Percentiles rank a stretch among this genome's conserved stretches.
Evolutionary conservation across 805 yeast genomes (phyloP).

Genomic region (Monosporozyma unispora): DNA sequence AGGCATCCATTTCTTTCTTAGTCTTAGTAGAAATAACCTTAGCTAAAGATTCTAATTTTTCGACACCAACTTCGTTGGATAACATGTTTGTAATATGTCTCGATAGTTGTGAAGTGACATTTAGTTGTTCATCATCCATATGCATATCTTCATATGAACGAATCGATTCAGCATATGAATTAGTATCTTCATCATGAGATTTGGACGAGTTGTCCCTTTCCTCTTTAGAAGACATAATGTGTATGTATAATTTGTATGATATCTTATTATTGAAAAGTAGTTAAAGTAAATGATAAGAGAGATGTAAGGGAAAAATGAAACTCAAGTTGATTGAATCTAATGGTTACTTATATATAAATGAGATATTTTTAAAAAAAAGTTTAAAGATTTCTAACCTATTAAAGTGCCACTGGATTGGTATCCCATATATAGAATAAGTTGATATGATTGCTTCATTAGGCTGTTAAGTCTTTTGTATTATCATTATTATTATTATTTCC

Average conservation of each 20-base stretch:
- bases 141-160: slow-evolving; percentile 14
- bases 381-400: too few relatives aligned
- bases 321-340: not conserved
- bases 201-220: slow-evolving; percentile 13
- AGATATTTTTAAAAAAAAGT: not conserved
- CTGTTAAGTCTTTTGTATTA: too few relatives aligned
- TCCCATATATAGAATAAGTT: too few relatives aligned
- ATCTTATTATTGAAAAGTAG: not conserved
- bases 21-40: slow-evolving; percentile 43
- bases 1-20: slow-evolving; percentile 35
- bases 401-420: too few relatives aligned
- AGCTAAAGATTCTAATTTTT: slow-evolving; percentile 40
- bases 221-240: slow-evolving; percentile 16
- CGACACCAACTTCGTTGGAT: slow-evolving; percentile 31
- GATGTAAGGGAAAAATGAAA: not conserved
- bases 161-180: slow-evolving; percentile 21
- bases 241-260: not conserved
- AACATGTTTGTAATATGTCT: slow-evolving; percentile 27
- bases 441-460: too few relatives aligned
- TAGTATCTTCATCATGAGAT: slow-evolving; percentile 12
- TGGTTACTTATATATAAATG: not conserved
- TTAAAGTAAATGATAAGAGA: not conserved
- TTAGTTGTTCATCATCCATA: slow-evolving; percentile 17
- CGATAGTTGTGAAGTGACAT: slow-evolving; percentile 22
- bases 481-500: too few relatives aligned